Conservation (phyloP, 1,284 basidiomycete genomes). For the Fomitopsis betulina region DNA sequence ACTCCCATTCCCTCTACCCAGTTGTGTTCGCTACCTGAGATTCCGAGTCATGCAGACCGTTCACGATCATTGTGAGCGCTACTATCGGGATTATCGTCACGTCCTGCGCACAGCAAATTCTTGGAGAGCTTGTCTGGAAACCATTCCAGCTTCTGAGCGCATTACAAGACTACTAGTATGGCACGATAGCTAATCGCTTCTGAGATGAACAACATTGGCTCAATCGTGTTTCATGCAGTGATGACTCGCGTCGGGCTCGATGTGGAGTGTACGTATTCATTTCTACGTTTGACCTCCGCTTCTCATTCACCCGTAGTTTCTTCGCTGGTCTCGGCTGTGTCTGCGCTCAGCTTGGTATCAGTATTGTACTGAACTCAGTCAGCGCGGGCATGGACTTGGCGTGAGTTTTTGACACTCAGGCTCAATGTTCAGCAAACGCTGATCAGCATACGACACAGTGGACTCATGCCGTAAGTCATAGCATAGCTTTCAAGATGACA, state of each 20-base stretch:
- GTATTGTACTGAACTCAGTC: slow-evolving; percentile 6
- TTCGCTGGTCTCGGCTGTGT: slow-evolving; percentile 7
- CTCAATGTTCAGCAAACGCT: not conserved
- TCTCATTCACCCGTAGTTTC: not conserved
- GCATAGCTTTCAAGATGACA: not conserved
- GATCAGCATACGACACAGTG: not conserved
- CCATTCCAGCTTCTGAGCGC: slow-evolving; percentile 2
- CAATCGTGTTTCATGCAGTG: not conserved
- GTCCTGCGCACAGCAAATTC: slow-evolving; percentile 4
- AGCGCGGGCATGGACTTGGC: slow-evolving; percentile 8
- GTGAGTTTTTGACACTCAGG: not conserved
- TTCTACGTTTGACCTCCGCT: not conserved
- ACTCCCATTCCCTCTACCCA: not conserved
- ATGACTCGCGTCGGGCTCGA: slow-evolving; percentile 5
- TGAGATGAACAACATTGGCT: not conserved
- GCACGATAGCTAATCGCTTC: not conserved
- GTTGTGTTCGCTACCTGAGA: not conserved
- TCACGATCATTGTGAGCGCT: slow-evolving; percentile 4
- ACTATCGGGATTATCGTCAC: slow-evolving; percentile 6
- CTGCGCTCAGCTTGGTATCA: slow-evolving; percentile 5
- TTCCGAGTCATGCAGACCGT: not conserved
- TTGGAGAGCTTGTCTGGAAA: slow-evolving; percentile 3
- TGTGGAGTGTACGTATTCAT: not conserved
- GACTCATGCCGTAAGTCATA: slow-evolving; percentile 1
- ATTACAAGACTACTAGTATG: slow-evolving; percentile 3